Conservation (phyloP, 2,329 filamentous ascomycete species). For the Nigrograna mackinnonii region DNA sequence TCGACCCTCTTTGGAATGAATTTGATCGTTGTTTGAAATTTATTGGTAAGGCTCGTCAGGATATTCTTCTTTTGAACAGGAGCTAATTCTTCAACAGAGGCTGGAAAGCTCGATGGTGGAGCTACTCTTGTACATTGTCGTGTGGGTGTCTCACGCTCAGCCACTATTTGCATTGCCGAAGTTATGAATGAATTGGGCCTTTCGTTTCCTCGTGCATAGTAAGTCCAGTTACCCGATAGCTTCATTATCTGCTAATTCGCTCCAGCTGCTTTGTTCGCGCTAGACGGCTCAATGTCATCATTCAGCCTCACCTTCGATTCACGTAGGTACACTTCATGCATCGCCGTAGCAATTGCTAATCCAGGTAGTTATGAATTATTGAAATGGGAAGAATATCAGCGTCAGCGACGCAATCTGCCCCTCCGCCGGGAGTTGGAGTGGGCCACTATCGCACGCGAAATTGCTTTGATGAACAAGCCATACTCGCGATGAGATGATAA, state of each 20-base stretch:
- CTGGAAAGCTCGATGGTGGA: constrained; percentile 73
- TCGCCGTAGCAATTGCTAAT: not conserved
- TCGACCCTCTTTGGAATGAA: constrained; percentile 85
- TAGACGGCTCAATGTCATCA: constrained; percentile 92
- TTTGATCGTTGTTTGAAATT: constrained; percentile 87
- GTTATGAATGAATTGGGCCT: constrained; percentile 83
- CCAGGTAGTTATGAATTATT: constrained; percentile 73
- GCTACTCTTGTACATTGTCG: constrained; percentile 95
- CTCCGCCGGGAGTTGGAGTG: constrained; percentile 85
- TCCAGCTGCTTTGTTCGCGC: constrained; percentile 87
- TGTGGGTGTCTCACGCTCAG: constrained; percentile 91
- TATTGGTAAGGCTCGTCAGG: constrained; percentile 69
- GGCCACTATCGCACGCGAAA: constrained; percentile 84
- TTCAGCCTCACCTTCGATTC: constrained; percentile 94
- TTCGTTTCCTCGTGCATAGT: constrained; percentile 89
- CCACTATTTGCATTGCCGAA: constrained; percentile 98
- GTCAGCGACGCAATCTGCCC: constrained; percentile 55
- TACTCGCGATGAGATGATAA: constrained; percentile 81
- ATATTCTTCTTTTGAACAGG: not conserved
- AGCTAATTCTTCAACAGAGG: constrained; percentile 59
- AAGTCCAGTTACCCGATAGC: constrained; percentile 34
- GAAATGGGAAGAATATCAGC: constrained; percentile 88
- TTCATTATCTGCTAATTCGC: constrained; percentile 7
- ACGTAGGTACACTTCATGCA: constrained; percentile 55
- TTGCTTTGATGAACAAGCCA: constrained; percentile 93